phyloP scores from a whole-genome alignment of 1,139 yeast species.

The Hansenula sp. region DNA sequence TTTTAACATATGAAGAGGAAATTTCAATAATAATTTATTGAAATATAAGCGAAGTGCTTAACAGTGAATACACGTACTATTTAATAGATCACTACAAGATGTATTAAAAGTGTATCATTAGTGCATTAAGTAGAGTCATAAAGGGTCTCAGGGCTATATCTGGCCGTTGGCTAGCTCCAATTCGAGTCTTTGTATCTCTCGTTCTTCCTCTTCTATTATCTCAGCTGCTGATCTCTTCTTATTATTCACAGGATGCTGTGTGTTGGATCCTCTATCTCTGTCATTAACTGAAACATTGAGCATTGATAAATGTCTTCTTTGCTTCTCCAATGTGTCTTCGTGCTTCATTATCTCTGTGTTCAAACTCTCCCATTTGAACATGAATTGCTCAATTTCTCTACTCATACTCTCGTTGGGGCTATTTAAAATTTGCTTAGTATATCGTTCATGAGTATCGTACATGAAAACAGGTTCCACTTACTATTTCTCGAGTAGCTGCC shows the following conservation, averaged over 20 bases:
- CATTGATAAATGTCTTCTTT: constrained; percentile 23
- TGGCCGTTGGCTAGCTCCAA: constrained; percentile 12
- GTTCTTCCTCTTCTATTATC: constrained; percentile 26
- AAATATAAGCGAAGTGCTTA: too few relatives aligned
- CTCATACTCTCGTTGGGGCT: constrained; percentile 27
- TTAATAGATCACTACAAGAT: too few relatives aligned
- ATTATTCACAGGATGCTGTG: constrained; percentile 8
- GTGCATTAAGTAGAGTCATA: too few relatives aligned
- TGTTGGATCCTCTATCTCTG: constrained; percentile 18
- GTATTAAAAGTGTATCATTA: too few relatives aligned
- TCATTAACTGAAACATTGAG: constrained; percentile 17
- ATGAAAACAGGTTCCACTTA: constrained; percentile 7
- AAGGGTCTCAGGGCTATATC: too few relatives aligned
- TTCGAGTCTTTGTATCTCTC: constrained; percentile 25
- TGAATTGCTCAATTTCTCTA: constrained; percentile 20
- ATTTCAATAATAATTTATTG: too few relatives aligned
- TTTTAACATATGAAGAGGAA: too few relatives aligned
- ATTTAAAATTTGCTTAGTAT: constrained; percentile 1
- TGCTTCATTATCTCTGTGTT: constrained; percentile 23
- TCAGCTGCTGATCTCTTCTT: constrained; percentile 15
- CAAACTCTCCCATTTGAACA: constrained; percentile 20
- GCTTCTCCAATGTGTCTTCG: constrained; percentile 30
- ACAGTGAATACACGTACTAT: too few relatives aligned
- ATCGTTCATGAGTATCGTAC: too few relatives aligned
- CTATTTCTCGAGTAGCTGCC: constrained; percentile 25